A percentile compares a stretch with the other conserved stretches of the same genome.
Evolutionary conservation across 2,329 filamentous ascomycete species (phyloP).

Genomic region (Aspergillus bombycis): DNA sequence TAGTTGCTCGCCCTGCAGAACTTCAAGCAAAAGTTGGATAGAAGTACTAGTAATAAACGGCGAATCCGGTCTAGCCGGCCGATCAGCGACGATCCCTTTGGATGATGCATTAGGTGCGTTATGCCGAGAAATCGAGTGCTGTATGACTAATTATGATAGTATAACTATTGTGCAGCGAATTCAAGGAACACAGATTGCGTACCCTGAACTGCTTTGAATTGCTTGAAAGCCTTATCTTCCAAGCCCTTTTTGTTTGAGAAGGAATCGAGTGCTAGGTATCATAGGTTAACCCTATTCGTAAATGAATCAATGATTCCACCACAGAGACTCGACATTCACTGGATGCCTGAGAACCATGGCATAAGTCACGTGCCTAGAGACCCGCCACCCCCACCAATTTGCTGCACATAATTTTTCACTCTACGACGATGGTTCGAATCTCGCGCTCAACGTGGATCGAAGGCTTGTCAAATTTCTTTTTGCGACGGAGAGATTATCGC

Average conservation of each 20-base stretch:
- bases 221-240: too few species aligned
- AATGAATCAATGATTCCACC: background rate
- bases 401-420: conserved; percentile 15
- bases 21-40: background rate
- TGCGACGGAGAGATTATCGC: conserved; percentile 5
- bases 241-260: too few species aligned
- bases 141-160: background rate
- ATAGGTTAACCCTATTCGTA: background rate
- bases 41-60: too few species aligned
- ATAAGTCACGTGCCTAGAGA: conserved; percentile 1
- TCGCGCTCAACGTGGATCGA: conserved; percentile 14
- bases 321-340: background rate
- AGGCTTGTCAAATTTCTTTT: background rate
- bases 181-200: background rate
- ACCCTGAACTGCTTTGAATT: background rate
- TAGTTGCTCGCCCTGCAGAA: background rate
- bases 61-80: conserved; percentile 8
- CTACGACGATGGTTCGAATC: conserved; percentile 37
- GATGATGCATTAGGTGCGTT: conserved; percentile 3
- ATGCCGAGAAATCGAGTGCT: background rate
- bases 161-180: background rate
- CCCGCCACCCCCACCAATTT: conserved; percentile 1
- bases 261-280: background rate
- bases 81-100: conserved; percentile 5
- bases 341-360: background rate